Base-by-base conservation (phyloP, 2,329 filamentous ascomycete genomes). In the Truncatella angustata region DNA sequence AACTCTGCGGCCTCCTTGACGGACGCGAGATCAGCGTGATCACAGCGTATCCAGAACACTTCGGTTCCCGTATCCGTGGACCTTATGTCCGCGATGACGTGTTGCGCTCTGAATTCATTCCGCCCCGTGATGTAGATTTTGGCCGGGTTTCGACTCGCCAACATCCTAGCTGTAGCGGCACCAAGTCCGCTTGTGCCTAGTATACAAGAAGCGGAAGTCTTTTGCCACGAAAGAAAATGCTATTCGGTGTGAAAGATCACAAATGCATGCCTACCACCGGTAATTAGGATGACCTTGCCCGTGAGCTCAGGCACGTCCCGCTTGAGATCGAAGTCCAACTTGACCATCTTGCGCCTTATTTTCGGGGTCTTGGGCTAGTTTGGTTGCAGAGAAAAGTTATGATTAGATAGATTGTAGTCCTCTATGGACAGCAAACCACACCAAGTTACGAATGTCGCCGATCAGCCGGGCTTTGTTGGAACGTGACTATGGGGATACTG, bases 161-260 rank as follows among this genome's bases (percentile, higher is more conserved):
- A 62, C 21, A 69, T 64, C 11, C 67, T 57, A 36, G 72, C 61
- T 10, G 66, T 66, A 54, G 72, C 67, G 51, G 63, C 67, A 16
- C 73, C 72, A 4, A 74, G 61, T 0, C 72, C 72, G 18, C 62
- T 58, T 37, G 68, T 73, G 52, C 66, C 69, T 40, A 21, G 12
- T 5, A 40, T 18, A 16, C 16, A 40, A 40, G 14, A 10, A 40
- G 16, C 9, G 14, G 7, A 12, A 40, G 2, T 6, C 21, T 18
- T 11, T 21, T 3, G 16, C 18, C 6, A 21, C 9, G 14, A 32
- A 9, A 32, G 7, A 7, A 32, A 40, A 18, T 5, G 37, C 16
- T 40, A 21, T n/a, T n/a, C n/a, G n/a, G n/a, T n/a, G n/a, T n/a
- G n/a, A n/a, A n/a, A n/a, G n/a, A n/a, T n/a, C n/a, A n/a, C n/a